Conservation (phyloP, 768 basidiomycete species). For the Mycena latifolia region DNA sequence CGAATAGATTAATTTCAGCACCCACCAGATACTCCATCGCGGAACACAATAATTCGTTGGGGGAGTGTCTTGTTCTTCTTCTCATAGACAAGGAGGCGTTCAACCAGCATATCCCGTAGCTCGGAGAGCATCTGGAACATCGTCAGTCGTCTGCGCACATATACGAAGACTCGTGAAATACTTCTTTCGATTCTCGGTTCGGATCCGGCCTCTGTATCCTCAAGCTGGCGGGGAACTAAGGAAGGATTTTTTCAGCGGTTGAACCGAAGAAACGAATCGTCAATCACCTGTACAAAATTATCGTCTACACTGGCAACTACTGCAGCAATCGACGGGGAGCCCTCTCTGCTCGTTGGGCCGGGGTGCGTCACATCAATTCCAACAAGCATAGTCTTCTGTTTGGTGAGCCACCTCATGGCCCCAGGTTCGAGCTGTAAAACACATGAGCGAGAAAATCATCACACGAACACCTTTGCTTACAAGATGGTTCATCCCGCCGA, state of each 20-base stretch:
- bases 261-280: too few species aligned
- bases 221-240: constrained; percentile 79
- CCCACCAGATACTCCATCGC: constrained; percentile 88
- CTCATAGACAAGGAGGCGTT: constrained; percentile 71
- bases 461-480: constrained; percentile 41
- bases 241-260: not conserved
- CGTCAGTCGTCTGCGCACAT: constrained; percentile 3
- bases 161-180: not conserved
- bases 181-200: constrained; percentile 44
- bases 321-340: constrained; percentile 87
- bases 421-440: constrained; percentile 59
- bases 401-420: constrained; percentile 74
- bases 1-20: not conserved
- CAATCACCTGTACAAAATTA: constrained; percentile 62
- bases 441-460: constrained; percentile 9
- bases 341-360: constrained; percentile 71
- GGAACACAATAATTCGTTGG: constrained; percentile 76
- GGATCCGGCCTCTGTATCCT: constrained; percentile 63
- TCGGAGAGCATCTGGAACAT: constrained; percentile 77
- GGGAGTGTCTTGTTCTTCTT: constrained; percentile 70
- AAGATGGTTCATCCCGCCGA: constrained; percentile 84
- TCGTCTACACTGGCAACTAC: constrained; percentile 83
- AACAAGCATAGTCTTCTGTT: constrained; percentile 82
- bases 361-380: constrained; percentile 91
- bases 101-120: constrained; percentile 75